A percentile compares a stretch with the other conserved stretches of the same genome.
Evolutionary conservation across 1,284 basidiomycete genomes (phyloP).

Genomic region (Ceratobasidium sp.): DNA sequence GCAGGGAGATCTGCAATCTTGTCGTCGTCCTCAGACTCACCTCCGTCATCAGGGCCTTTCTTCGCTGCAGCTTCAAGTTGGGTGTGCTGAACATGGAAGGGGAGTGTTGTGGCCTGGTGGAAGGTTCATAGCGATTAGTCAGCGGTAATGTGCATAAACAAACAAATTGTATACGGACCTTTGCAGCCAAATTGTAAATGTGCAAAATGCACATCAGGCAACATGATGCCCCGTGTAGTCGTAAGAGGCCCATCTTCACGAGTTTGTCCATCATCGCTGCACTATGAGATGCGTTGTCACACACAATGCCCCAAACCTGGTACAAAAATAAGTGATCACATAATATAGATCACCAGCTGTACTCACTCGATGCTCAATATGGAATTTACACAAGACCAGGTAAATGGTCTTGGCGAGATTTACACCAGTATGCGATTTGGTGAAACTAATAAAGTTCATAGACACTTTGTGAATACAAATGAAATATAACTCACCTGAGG

Average conservation of each 20-base stretch:
- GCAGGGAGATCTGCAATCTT: neutral
- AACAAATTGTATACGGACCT: no score
- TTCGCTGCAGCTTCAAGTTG: conserved; percentile 3
- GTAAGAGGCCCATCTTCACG: no score
- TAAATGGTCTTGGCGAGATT: neutral
- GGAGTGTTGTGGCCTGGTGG: neutral
- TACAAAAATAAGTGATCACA: neutral
- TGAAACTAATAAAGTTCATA: neutral
- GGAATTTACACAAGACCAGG: conserved; percentile 1
- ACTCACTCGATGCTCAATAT: conserved; percentile 15
- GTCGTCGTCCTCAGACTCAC: neutral
- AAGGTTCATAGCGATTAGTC: no score
- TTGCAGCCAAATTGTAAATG: no score
- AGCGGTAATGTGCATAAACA: no score
- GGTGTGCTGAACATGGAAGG: neutral
- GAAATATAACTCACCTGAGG: neutral
- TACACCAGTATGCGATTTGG: neutral
- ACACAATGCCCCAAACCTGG: conserved; percentile 10
- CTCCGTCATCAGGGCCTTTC: no score
- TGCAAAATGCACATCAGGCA: no score
- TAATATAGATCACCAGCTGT: neutral
- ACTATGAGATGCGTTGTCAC: conserved; percentile 16
- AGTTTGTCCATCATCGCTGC: no score
- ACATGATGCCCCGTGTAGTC: no score
- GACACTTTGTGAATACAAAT: neutral